These are phyloP conservation scores for Xylaria sp. DNA, from an alignment of 2,329 filamentous ascomycete species.

Conservation along the genomic window DNA sequence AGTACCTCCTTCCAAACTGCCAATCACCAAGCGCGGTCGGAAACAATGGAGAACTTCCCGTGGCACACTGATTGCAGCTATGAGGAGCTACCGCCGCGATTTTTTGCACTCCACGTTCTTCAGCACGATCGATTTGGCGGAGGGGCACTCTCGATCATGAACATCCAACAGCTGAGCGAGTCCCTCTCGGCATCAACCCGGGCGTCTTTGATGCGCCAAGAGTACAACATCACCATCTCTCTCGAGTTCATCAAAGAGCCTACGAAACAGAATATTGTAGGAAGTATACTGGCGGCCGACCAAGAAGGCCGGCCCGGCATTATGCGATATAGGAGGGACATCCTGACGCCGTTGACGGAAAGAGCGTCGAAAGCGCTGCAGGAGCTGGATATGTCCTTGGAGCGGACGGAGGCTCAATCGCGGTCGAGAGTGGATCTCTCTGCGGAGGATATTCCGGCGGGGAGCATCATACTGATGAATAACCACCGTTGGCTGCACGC, in stretches of 20 bases:
- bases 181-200: background rate
- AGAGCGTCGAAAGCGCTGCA: background rate
- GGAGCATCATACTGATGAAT: background rate
- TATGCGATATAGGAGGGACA: background rate
- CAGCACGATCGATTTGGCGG: slow-evolving; percentile 48
- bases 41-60: slow-evolving; percentile 50
- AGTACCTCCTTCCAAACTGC: slow-evolving; percentile 37
- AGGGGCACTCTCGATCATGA: slow-evolving; percentile 48
- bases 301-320: background rate
- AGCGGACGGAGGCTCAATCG: background rate
- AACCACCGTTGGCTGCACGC: slow-evolving; percentile 1
- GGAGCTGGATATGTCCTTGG: background rate
- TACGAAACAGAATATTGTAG: background rate
- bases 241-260: background rate
- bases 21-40: slow-evolving; percentile 45
- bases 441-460: background rate
- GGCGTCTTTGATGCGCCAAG: background rate
- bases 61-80: slow-evolving; percentile 55
- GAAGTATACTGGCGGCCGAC: background rate
- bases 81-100: slow-evolving; percentile 45
- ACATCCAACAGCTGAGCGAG: slow-evolving; percentile 8
- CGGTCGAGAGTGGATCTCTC: background rate
- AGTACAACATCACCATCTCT: background rate
- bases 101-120: slow-evolving; percentile 50
- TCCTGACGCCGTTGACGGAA: background rate